phyloP scores from a whole-genome alignment of 108 stramenopile genomes.

The Thalassiosira profunda region DNA sequence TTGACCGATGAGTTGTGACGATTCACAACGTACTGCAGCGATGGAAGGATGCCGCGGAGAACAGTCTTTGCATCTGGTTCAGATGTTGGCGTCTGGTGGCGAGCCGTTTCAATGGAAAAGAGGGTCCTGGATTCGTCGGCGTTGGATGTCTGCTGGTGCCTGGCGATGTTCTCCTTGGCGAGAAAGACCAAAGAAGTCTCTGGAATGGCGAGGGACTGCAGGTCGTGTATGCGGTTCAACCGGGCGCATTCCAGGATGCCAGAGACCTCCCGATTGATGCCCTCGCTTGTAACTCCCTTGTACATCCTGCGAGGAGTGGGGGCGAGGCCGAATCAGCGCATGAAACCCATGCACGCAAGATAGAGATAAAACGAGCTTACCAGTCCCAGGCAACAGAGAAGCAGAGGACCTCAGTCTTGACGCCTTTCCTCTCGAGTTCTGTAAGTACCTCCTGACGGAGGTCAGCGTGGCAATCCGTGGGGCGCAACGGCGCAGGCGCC shows the following conservation, averaged over 20 bases:
- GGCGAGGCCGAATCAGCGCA: too few relatives aligned
- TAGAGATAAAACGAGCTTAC: too few relatives aligned
- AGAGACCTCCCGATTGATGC: constrained; percentile 75
- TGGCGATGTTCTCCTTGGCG: constrained; percentile 47
- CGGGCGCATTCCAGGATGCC: constrained; percentile 63
- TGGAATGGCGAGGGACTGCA: constrained; percentile 80
- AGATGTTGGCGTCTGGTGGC: too few relatives aligned
- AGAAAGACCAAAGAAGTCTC: constrained; percentile 73
- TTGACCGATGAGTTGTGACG: constrained; percentile 31
- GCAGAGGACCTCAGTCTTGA: constrained; percentile 57
- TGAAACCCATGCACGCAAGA: too few relatives aligned
- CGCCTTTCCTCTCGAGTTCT: constrained; percentile 17
- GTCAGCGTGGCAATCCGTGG: constrained; percentile 67
- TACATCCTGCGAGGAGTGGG: too few relatives aligned
- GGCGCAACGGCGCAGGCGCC: constrained; percentile 41
- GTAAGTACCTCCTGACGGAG: too few relatives aligned
- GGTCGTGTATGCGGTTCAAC: constrained; percentile 52
- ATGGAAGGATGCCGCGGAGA: constrained; percentile 49
- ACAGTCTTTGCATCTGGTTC: constrained; percentile 18
- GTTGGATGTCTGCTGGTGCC: constrained; percentile 3
- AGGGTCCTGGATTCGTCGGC: neutral
- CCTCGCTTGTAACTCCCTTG: constrained; percentile 65
- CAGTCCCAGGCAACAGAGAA: constrained; percentile 93
- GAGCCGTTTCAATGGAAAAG: too few relatives aligned
- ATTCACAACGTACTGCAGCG: constrained; percentile 40